Base-by-base conservation (phyloP, 495 filamentous ascomycete genomes). In the Aspergillus ostianus region DNA sequence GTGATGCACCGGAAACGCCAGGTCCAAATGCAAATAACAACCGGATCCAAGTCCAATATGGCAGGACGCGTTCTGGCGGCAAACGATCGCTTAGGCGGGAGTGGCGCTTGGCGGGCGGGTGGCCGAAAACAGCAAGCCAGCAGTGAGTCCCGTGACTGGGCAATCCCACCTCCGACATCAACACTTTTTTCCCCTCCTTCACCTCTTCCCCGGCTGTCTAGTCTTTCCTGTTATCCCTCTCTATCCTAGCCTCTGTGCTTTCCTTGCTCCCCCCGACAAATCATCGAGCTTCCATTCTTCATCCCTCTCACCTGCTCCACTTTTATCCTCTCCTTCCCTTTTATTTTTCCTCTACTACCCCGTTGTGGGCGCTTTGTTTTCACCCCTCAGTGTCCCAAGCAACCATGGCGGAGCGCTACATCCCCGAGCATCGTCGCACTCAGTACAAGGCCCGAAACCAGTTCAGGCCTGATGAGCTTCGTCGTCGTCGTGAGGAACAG, bases 391-490 rank as follows among this genome's bases (percentile, higher is more conserved):
- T 73, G 73, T 59, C 69, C 72, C 59, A 59, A 66, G 67, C 64
- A 69, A 88, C 65, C 81, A 99, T 99, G 95, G 86, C 93, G 68
- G 95, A 99, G 71, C 90, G 93, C 51, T 99, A 96, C 81, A 99
- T 99, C 72, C 95, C 95, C 71, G 95, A 98, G 80, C 95, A 99
- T 84, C 92, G 95, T 71, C 94, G 95, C 70, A 96, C 89, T 51
- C 93, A 96, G 78, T 99, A 94, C 85, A 99, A 99, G 87, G 95
- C 95, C 60, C 95, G 94, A 82, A 90, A 88, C 73, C 89, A 91
- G 71, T 99, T 99, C 84, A 95, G 96, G 84, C 92, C 92, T 64
- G 95, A 99, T 75, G 95, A 99, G 80, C 88, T 99, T 53, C 91
- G 95, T 70, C 92, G 95, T 71, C 95, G 95, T 74, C 95, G 95